Conservation (phyloP, 305 asterid species). For the Fraxinus angustifolia region DNA sequence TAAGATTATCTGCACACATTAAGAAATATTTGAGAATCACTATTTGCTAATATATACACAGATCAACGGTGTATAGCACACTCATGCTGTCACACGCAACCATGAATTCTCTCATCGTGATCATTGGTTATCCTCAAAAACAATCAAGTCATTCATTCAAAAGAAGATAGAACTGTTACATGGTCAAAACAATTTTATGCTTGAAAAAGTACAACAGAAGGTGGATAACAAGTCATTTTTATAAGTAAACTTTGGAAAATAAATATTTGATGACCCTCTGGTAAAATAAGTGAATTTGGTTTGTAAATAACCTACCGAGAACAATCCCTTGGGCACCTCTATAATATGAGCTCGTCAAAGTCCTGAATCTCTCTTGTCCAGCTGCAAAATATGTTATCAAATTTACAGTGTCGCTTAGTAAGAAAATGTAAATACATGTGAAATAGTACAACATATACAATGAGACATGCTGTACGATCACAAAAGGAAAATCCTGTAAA, state of each 20-base stretch:
- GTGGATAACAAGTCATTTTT: neutral
- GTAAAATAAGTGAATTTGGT: constrained; percentile 16
- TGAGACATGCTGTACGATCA: neutral
- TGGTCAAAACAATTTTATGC: neutral
- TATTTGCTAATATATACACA: neutral
- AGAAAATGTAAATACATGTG: constrained; percentile 3
- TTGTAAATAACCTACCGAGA: constrained; percentile 51
- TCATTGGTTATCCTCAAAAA: neutral
- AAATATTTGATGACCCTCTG: neutral
- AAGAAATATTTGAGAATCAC: neutral
- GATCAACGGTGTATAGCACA: neutral
- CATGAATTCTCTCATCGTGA: neutral
- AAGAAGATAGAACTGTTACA: neutral
- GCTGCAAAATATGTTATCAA: constrained; percentile 47
- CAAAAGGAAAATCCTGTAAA: constrained; percentile 3
- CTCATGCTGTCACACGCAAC: neutral
- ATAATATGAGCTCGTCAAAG: constrained; percentile 32
- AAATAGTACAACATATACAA: neutral
- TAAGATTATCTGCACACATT: neutral
- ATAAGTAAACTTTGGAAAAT: neutral
- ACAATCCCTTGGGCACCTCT: constrained; percentile 33
- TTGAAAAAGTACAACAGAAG: neutral
- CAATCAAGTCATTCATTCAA: neutral
- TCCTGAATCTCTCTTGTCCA: constrained; percentile 94
- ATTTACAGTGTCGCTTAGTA: neutral